A percentile compares a stretch with the other conserved stretches of the same genome.
Conservation (phyloP, 1,284 basidiomycete species). For the Cerrena zonata region DNA sequence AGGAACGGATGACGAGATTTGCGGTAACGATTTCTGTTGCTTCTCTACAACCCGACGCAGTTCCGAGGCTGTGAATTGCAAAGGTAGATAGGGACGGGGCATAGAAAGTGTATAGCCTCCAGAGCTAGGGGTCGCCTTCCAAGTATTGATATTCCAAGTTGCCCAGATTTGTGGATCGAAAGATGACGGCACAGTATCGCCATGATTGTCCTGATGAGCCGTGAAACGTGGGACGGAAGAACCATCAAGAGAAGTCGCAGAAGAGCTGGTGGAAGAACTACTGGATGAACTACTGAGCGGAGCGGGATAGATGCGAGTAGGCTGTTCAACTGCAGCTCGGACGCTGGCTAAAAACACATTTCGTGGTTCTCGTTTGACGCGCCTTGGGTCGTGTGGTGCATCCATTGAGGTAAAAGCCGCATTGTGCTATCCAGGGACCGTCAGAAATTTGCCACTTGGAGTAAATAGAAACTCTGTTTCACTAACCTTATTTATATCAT, state of each 20-base stretch:
- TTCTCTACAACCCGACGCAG: not conserved
- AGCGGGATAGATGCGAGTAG: not conserved
- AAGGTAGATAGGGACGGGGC: not conserved
- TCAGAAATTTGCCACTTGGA: too few relatives aligned
- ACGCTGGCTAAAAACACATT: not conserved
- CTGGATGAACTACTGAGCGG: too few relatives aligned
- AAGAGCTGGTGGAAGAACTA: too few relatives aligned
- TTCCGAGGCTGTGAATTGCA: not conserved
- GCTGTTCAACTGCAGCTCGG: not conserved
- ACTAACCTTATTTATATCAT: too few relatives aligned
- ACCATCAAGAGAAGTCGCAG: too few relatives aligned
- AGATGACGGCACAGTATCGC: too few relatives aligned
- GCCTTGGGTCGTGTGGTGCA: not conserved
- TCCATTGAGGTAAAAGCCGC: too few relatives aligned
- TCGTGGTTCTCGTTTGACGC: not conserved
- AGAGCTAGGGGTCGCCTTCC: not conserved
- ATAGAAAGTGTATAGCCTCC: not conserved
- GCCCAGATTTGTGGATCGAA: not conserved
- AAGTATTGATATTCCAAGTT: not conserved
- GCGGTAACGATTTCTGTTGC: not conserved
- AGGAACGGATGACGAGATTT: not conserved
- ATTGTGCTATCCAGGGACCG: not conserved
- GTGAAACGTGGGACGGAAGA: too few relatives aligned
- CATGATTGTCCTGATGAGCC: too few relatives aligned
- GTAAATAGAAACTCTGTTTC: too few relatives aligned